A percentile compares a stretch with the other conserved stretches of the same genome.
phyloP scores from a whole-genome alignment of 305 asterid genomes.

The Fraxinus sp. region DNA sequence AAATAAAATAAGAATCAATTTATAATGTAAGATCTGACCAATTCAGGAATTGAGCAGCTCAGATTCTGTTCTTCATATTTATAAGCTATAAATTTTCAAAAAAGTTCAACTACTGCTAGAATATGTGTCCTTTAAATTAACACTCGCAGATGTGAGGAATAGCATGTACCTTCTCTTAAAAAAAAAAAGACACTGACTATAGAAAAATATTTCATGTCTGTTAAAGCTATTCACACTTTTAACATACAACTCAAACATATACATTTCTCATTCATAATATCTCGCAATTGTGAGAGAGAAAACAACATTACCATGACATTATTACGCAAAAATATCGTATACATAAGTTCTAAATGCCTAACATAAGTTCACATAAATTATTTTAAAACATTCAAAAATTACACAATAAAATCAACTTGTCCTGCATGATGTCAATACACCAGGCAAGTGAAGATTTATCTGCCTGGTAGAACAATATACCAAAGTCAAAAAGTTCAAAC shows the following conservation, averaged over 20 bases:
- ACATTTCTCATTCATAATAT: not conserved
- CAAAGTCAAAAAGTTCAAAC: not conserved
- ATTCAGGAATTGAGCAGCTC: conserved; percentile 6
- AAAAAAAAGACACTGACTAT: not conserved
- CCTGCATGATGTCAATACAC: not conserved
- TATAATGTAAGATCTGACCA: not conserved
- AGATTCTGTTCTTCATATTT: not conserved
- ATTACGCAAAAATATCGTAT: not conserved
- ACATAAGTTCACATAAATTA: not conserved
- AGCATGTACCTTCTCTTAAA: not conserved
- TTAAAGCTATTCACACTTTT: not conserved
- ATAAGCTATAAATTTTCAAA: not conserved
- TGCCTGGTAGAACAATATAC: not conserved
- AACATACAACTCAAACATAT: not conserved
- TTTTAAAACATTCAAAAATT: conserved; percentile 8
- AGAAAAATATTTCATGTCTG: not conserved
- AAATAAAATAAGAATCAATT: conserved; percentile 11
- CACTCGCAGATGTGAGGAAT: not conserved
- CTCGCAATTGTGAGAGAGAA: not conserved
- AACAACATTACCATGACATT: not conserved
- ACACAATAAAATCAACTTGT: not conserved
- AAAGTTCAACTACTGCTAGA: not conserved
- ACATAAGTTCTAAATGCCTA: not conserved
- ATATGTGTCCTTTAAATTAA: conserved; percentile 1
- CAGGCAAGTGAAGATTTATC: conserved; percentile 3